Evolutionary conservation across 331 rosid genomes (phyloP), one percentile per base, ranked within the genome.

Genomic region (Pyrus hybrid): DNA sequence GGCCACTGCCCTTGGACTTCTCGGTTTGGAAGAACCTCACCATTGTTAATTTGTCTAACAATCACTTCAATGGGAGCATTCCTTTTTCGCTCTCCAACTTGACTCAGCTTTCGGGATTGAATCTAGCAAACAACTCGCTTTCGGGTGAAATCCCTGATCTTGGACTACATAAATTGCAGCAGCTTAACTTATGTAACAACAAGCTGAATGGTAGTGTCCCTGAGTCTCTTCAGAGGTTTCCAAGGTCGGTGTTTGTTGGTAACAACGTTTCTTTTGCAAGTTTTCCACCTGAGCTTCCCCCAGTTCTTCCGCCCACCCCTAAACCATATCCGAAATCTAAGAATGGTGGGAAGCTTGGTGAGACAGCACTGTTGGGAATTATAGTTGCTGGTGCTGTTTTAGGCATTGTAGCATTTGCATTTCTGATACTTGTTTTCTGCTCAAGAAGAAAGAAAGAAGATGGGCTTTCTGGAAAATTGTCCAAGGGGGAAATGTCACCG

Each of bases 401-500:
- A 56, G 93, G 89, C 22, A 51, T 93, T 47, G 74, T 80, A 25
- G 91, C 86, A 11, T 87, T 87, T 65, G 65, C 82, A 25, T 84
- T 81, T 81, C 80, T 87, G 68, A 64, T 85, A 14, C 80, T 79
- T 77, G 87, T 87, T 8, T 84, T 84, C 79, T 93, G 85, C 77
- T 89, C 84, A 13, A 89, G 87, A 68, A 89, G 81, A 75, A 87
- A 76, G 12, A 67, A 63, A 54, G 79, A 62, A 49, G 83, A 78
- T 57, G 85, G 28, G 43, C 78, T 87, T 62, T 79, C 84, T 1
- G 89, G 86, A 56, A 89, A 87, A 76, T 73, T 86, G 86, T 84
- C 83, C 62, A 93, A 88, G 85, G 95, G 93, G 33, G 84, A 54
- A 45, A 90, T 93, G 95, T 93, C 98, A 1, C 97, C 97, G 0